These are phyloP conservation scores for Datura wrightii DNA, from an alignment of 257 asterid genomes.

Conservation along the genomic window DNA sequence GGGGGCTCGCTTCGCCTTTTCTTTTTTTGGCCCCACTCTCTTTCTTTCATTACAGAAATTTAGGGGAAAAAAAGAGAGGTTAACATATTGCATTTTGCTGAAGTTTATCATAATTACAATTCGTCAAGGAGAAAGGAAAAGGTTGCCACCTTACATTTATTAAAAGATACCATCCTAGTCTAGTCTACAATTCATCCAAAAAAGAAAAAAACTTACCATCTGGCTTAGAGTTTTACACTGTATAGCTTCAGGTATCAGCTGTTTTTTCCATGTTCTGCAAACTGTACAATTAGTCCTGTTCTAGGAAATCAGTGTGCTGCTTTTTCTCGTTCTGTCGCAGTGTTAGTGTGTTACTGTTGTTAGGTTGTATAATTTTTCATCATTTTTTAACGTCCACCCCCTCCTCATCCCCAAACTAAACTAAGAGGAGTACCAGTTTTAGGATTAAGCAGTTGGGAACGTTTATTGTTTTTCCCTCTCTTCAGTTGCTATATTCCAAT, in stretches of 20 bases:
- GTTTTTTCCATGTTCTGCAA: neutral
- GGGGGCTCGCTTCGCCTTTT: neutral
- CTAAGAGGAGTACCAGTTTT: neutral
- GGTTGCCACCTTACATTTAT: neutral
- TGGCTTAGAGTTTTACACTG: neutral
- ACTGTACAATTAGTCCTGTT: neutral
- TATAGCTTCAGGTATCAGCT: conserved; percentile 7
- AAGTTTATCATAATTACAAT: neutral
- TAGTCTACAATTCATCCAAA: neutral
- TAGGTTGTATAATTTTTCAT: neutral
- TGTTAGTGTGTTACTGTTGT: neutral
- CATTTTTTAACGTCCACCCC: neutral
- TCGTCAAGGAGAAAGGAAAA: neutral
- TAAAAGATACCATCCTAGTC: neutral
- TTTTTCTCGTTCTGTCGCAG: neutral
- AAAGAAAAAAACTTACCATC: neutral
- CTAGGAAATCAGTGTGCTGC: neutral
- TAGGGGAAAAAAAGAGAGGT: neutral
- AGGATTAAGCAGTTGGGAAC: neutral
- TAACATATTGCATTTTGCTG: neutral
- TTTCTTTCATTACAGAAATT: neutral
- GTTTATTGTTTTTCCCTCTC: neutral
- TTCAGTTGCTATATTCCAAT: neutral
- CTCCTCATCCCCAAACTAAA: neutral
- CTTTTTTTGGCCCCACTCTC: neutral